phyloP scores from a whole-genome alignment of 1,284 basidiomycete species.

The Moesziomyces sp. region DNA sequence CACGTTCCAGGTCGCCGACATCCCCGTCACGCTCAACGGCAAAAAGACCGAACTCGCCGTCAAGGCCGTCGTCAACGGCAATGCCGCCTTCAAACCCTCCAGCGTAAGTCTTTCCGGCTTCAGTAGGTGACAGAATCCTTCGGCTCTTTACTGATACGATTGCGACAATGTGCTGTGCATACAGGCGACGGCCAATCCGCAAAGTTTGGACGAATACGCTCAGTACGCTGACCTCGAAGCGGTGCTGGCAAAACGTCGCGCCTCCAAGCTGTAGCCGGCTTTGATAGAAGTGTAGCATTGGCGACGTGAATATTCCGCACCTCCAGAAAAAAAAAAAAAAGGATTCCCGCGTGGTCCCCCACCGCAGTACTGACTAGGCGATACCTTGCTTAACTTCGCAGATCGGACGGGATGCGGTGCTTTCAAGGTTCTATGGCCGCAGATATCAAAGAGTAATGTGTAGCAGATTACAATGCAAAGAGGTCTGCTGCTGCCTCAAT shows the following conservation, averaged over 20 bases:
- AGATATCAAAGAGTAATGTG: constrained; percentile 70
- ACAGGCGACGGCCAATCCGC: constrained; percentile 47
- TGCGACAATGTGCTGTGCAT: not conserved
- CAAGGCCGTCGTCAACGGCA: constrained; percentile 56
- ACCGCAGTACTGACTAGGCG: constrained; percentile 84
- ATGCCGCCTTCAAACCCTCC: constrained; percentile 35
- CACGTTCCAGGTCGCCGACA: constrained; percentile 57
- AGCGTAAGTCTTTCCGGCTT: constrained; percentile 24
- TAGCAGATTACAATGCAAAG: too few relatives aligned
- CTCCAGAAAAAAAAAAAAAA: too few relatives aligned
- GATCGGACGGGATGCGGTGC: constrained; percentile 83
- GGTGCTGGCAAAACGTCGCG: constrained; percentile 17
- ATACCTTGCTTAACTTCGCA: constrained; percentile 82
- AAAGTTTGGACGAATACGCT: constrained; percentile 39
- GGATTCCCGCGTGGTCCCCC: constrained; percentile 85
- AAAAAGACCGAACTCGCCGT: constrained; percentile 62
- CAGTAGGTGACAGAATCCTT: too few relatives aligned
- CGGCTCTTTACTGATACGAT: not conserved
- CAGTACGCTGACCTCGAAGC: constrained; percentile 47
- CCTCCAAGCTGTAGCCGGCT: constrained; percentile 17
- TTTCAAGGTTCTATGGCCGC: constrained; percentile 82
- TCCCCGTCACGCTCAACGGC: constrained; percentile 53
- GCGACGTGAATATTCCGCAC: too few relatives aligned
- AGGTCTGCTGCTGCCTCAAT: too few relatives aligned
- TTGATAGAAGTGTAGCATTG: too few relatives aligned